These are phyloP conservation scores for Penicillium hordei DNA, from an alignment of 2,329 filamentous ascomycete species.

Conservation along the genomic window DNA sequence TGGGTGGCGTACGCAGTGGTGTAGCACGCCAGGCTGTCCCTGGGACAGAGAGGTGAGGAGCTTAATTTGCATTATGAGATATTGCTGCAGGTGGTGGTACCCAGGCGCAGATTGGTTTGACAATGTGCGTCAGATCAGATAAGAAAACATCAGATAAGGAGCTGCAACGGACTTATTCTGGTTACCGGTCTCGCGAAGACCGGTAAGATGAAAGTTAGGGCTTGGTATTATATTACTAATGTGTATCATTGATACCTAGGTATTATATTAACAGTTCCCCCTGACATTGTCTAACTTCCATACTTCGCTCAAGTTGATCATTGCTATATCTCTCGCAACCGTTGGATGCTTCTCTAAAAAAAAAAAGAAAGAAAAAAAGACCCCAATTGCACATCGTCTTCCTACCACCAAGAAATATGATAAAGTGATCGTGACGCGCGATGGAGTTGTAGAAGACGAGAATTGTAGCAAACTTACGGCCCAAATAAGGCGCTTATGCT, in stretches of 20 bases:
- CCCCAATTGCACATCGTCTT: neutral
- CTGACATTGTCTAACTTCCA: neutral
- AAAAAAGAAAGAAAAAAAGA: neutral
- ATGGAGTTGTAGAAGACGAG: neutral
- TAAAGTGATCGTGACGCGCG: neutral
- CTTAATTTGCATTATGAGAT: slow-evolving; percentile 21
- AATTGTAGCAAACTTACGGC: neutral
- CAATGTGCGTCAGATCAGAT: slow-evolving; percentile 23
- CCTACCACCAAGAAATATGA: neutral
- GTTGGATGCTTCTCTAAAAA: neutral
- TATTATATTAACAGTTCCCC: neutral
- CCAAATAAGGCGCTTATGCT: neutral
- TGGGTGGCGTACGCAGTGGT: slow-evolving; percentile 21
- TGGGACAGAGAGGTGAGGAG: slow-evolving; percentile 15
- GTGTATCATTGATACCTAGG: neutral
- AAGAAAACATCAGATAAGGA: slow-evolving; percentile 25
- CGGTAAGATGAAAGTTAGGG: slow-evolving; percentile 4
- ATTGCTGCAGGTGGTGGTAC: neutral
- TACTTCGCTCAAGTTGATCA: neutral
- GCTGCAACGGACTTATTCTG: neutral
- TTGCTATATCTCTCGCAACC: neutral
- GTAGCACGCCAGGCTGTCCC: slow-evolving; percentile 25
- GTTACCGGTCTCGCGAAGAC: neutral
- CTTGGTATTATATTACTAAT: neutral
- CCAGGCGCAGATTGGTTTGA: neutral